A percentile compares a stretch with the other conserved stretches of the same genome.
Conservation (phyloP, 805 yeast genomes). For the Metschnikowia corniflorae region DNA sequence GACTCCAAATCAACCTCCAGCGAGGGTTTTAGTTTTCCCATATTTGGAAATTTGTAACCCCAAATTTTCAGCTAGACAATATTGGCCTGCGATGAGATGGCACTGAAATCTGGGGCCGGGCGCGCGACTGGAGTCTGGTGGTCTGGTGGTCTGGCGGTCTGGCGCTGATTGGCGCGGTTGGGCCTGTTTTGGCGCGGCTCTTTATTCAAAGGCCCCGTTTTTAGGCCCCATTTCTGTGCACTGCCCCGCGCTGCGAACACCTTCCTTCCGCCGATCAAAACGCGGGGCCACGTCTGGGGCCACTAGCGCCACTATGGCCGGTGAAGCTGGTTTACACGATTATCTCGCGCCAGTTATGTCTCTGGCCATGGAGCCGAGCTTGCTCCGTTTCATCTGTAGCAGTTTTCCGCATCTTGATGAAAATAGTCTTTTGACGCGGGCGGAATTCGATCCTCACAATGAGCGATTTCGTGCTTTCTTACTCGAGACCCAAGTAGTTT, state of each 20-base stretch:
- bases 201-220: not conserved
- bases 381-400: conserved; percentile 3
- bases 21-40: conserved; percentile 16
- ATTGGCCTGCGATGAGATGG: not conserved
- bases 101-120: not conserved
- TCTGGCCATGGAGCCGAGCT: conserved; percentile 3
- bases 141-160: not conserved
- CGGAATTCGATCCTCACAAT: conserved; percentile 3
- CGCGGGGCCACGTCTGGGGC: too few species aligned
- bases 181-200: not conserved
- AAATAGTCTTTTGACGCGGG: not conserved
- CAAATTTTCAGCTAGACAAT: too few species aligned
- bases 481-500: not conserved
- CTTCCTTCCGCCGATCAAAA: too few species aligned
- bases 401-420: not conserved
- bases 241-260: too few species aligned
- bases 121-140: not conserved
- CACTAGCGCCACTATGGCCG: too few species aligned
- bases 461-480: conserved; percentile 1
- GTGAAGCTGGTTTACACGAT: too few species aligned
- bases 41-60: not conserved
- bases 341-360: not conserved
- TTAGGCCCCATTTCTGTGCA: too few species aligned
- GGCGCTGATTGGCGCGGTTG: not conserved
- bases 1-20: conserved; percentile 41